Conservation (phyloP, 129 eudicot genomes). For the Saposhnikovia divaricata region DNA sequence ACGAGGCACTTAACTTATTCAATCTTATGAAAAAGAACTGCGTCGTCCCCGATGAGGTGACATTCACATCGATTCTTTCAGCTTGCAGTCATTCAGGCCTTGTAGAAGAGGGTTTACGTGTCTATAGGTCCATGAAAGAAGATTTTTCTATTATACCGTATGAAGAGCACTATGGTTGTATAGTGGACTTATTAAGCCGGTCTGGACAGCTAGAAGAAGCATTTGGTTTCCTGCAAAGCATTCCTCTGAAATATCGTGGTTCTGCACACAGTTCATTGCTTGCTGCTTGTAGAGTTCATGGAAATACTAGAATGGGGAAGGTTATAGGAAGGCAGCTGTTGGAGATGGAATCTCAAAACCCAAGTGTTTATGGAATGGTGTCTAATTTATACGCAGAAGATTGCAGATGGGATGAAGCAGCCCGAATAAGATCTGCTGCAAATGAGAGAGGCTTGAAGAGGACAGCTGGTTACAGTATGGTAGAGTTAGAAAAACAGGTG, state of each 20-base stretch:
- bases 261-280: constrained; percentile 46
- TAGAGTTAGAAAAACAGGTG: constrained; percentile 27
- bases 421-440: constrained; percentile 29
- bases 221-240: constrained; percentile 25
- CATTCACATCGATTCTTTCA: constrained; percentile 44
- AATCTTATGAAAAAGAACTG: constrained; percentile 29
- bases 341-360: constrained; percentile 42
- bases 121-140: constrained; percentile 44
- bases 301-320: constrained; percentile 40
- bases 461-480: constrained; percentile 40
- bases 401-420: constrained; percentile 48
- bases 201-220: constrained; percentile 55
- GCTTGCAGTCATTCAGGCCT: constrained; percentile 59
- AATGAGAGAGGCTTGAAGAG: constrained; percentile 40
- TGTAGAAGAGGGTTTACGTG: constrained; percentile 35
- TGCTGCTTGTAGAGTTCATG: constrained; percentile 57
- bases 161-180: constrained; percentile 54
- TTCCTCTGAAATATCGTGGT: constrained; percentile 21
- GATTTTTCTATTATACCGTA: constrained; percentile 34
- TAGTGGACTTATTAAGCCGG: constrained; percentile 53
- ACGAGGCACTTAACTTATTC: constrained; percentile 31
- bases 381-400: constrained; percentile 48
- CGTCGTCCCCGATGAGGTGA: constrained; percentile 36
- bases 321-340: constrained; percentile 39
- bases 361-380: constrained; percentile 42